Percentiles rank a stretch among this genome's conserved stretches.
phyloP scores from a whole-genome alignment of 768 basidiomycete species.

The Leccinum boreale region DNA sequence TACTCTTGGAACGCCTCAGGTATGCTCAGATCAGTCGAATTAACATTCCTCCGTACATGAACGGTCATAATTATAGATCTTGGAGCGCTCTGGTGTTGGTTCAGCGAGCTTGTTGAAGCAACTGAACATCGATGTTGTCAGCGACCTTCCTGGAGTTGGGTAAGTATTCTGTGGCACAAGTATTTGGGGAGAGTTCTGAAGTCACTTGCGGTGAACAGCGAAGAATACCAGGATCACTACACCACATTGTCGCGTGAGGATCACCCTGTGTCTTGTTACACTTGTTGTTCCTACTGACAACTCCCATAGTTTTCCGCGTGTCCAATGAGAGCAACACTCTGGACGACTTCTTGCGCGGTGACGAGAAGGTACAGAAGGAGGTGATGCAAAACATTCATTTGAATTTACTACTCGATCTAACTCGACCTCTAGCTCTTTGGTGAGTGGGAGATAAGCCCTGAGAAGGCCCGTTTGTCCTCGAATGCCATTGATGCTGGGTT shows the following conservation, averaged over 20 bases:
- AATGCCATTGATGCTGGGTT: conserved; percentile 76
- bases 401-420: neutral
- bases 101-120: conserved; percentile 50
- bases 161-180: conserved; percentile 27
- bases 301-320: conserved; percentile 55
- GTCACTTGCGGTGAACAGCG: conserved; percentile 33
- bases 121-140: conserved; percentile 58
- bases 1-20: conserved; percentile 65
- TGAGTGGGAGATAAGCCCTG: conserved; percentile 65
- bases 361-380: conserved; percentile 54
- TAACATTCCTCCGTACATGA: neutral
- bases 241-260: conserved; percentile 59
- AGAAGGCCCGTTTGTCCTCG: conserved; percentile 65
- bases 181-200: neutral
- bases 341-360: conserved; percentile 71
- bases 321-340: conserved; percentile 60
- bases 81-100: conserved; percentile 72
- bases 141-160: conserved; percentile 71
- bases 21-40: neutral
- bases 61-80: conserved; percentile 38
- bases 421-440: conserved; percentile 41
- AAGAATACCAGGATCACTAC: conserved; percentile 74
- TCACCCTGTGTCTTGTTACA: neutral
- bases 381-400: conserved; percentile 22
- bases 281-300: neutral